Evolutionary conservation across 2,329 filamentous ascomycete species (phyloP), one percentile per base, ranked within the genome.

Genomic region (Colletotrichum spaethianum): DNA sequence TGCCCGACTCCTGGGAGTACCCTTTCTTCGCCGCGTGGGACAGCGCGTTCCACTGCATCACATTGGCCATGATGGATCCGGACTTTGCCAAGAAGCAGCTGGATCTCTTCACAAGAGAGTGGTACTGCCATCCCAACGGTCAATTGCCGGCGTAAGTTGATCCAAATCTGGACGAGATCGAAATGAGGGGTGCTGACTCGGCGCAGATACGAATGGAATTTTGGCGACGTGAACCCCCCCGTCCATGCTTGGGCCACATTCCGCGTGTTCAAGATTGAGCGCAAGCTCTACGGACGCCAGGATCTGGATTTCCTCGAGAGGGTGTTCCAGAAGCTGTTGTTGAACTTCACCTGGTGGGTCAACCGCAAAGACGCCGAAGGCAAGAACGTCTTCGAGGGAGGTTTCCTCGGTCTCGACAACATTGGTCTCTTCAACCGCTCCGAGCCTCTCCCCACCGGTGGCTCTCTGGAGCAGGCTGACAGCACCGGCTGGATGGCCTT

Each of bases 341-440:
- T 98, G 74, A 98, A 98, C 84, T 98, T 98, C 82, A 98, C 96
- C 4, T 98, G 96, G 96, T 98, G 96, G 96, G 96, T 98, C 26
- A 98, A 98, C 81, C 93, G 96, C 70, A 98, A 98, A 83, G 96
- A 98, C 78, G 89, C 89, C 14, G 94, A 98, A 12, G 96, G 95
- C 78, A 98, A 98, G 85, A 98, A 98, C 78, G 93, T 98, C 36
- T 98, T 98, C 76, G 96, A 98, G 80, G 96, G 96, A 76, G 96
- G 96, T 53, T 98, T 98, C 87, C 86, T 98, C 9, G 96, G 96
- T 56, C 86, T 98, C 63, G 96, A 98, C 89, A 98, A 98, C 80
- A 98, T 98, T 81, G 96, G 96, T 65, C 85, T 98, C 44, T 98
- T 98, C 89, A 98, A 98, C 83, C 93, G 96, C 56, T 98, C 96